Percentiles rank a stretch among this genome's conserved stretches.
phyloP scores from a whole-genome alignment of 106 monocot species.

The Phalaenopsis aphrodite region DNA sequence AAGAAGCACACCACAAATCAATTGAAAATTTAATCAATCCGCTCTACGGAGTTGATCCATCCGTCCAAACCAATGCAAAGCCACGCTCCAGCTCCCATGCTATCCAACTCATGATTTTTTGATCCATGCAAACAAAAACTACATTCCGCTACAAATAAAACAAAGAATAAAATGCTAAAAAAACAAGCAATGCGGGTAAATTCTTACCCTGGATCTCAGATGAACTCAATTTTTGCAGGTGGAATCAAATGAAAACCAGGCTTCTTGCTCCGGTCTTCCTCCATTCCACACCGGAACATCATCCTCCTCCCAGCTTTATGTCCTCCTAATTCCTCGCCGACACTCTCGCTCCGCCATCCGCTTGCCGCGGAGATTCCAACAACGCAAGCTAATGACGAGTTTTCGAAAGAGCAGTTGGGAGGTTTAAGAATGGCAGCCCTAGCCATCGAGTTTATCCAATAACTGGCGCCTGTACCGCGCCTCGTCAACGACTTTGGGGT shows the following conservation, averaged over 20 bases:
- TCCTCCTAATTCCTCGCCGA: not conserved
- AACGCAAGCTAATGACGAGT: not conserved
- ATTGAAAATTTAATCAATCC: not conserved
- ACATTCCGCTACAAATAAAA: not conserved
- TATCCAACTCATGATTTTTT: not conserved
- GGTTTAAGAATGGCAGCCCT: too few relatives aligned
- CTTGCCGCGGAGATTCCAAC: not conserved
- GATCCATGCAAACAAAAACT: not conserved
- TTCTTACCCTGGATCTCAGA: slow-evolving; percentile 4
- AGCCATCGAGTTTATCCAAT: too few relatives aligned
- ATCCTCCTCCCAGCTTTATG: not conserved
- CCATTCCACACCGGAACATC: not conserved
- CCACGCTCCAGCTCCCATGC: not conserved
- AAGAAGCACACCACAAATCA: not conserved
- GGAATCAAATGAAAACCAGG: slow-evolving; percentile 1
- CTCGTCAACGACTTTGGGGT: too few relatives aligned
- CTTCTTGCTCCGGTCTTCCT: not conserved
- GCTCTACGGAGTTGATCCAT: not conserved
- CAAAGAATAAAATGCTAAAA: slow-evolving; percentile 3
- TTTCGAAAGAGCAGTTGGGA: too few relatives aligned
- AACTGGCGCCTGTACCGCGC: too few relatives aligned
- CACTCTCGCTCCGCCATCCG: not conserved
- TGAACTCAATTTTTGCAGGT: not conserved
- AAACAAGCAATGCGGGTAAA: not conserved
- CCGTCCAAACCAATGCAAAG: not conserved